phyloP scores from a whole-genome alignment of 2,329 filamentous ascomycete species.

The Xylaria sp. region DNA sequence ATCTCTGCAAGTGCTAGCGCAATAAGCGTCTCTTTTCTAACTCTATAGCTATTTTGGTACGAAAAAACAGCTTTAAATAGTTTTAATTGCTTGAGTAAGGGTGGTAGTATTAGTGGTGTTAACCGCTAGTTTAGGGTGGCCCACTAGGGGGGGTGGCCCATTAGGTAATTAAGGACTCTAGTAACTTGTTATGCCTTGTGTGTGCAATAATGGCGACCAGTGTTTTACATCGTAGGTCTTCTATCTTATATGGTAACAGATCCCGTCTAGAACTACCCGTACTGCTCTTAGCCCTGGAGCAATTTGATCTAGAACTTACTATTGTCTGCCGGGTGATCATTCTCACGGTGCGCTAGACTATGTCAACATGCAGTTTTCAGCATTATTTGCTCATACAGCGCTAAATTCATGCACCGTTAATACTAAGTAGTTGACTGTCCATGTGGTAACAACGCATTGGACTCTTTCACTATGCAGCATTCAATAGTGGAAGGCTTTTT shows the following conservation, averaged over 20 bases:
- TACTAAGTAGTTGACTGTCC: not conserved
- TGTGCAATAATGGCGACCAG: not conserved
- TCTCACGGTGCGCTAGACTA: not conserved
- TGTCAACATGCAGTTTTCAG: not conserved
- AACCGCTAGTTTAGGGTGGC: too few relatives aligned
- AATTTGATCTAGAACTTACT: not conserved
- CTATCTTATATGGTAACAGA: not conserved
- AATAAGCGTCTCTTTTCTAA: too few relatives aligned
- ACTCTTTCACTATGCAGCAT: not conserved
- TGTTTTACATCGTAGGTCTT: not conserved
- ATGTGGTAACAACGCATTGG: not conserved
- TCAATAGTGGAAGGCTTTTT: constrained; percentile 1
- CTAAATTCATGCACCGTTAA: not conserved
- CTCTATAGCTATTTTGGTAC: too few relatives aligned
- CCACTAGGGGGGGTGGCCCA: too few relatives aligned
- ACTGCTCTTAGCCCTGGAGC: not conserved
- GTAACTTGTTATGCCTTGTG: not conserved
- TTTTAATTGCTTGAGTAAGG: too few relatives aligned
- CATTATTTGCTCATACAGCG: not conserved
- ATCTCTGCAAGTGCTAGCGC: too few relatives aligned
- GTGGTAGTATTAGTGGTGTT: too few relatives aligned
- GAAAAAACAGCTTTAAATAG: too few relatives aligned
- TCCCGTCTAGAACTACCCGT: not conserved
- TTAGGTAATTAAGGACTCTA: too few relatives aligned
- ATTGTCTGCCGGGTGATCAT: not conserved